phyloP scores from a whole-genome alignment of 768 basidiomycete genomes.

The Suillus subalutaceus region DNA sequence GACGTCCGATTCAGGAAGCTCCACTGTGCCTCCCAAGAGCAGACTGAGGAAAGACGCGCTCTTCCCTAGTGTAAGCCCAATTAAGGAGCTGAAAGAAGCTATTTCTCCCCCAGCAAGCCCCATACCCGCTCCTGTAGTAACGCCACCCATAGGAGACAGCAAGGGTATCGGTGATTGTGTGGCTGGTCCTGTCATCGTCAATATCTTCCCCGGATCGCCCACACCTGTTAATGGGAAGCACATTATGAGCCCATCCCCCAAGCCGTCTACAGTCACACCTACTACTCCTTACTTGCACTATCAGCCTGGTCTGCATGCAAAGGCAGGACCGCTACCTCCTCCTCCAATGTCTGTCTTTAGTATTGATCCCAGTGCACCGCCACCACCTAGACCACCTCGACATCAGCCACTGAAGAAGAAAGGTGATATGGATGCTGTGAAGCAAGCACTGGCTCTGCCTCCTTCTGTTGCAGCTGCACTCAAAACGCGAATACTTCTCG shows the following conservation, averaged over 20 bases:
- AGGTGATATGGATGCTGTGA: constrained; percentile 58
- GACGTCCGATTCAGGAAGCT: constrained; percentile 35
- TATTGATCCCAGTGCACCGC: constrained; percentile 49
- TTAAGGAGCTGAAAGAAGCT: constrained; percentile 28
- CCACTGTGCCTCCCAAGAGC: constrained; percentile 19
- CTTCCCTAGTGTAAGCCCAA: constrained; percentile 32
- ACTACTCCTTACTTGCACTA: constrained; percentile 55
- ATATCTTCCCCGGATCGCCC: constrained; percentile 40
- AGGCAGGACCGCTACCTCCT: constrained; percentile 72
- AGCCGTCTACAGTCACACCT: constrained; percentile 27
- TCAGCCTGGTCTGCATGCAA: constrained; percentile 69
- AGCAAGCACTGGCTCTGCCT: constrained; percentile 62
- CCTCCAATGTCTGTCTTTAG: constrained; percentile 62
- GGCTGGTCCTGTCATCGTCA: constrained; percentile 63
- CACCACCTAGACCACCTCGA: constrained; percentile 63
- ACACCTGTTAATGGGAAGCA: constrained; percentile 15
- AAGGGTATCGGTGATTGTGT: constrained; percentile 64
- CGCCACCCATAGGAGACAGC: constrained; percentile 63
- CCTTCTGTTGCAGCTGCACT: constrained; percentile 53
- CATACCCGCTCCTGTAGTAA: constrained; percentile 40
- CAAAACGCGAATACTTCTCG: constrained; percentile 10
- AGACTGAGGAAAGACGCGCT: constrained; percentile 39
- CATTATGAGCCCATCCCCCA: constrained; percentile 24
- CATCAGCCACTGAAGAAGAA: constrained; percentile 54
- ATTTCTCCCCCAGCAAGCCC: constrained; percentile 9